Conservation (phyloP, 2,329 filamentous ascomycete genomes). For the Phaeomoniella chlamydospora region DNA sequence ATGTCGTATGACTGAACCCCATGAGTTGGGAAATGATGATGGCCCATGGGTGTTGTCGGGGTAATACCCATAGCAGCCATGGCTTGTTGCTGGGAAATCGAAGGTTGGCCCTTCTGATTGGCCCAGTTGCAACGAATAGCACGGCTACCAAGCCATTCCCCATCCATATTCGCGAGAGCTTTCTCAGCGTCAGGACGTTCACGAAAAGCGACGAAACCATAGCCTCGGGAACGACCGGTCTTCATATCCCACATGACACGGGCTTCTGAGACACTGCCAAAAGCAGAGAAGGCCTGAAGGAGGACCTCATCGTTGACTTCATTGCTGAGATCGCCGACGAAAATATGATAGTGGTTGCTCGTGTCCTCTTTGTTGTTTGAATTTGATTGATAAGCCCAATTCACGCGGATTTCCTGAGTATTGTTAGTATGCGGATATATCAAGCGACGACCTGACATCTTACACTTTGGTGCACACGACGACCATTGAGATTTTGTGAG, state of each 20-base stretch:
- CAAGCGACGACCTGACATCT: conserved; percentile 17
- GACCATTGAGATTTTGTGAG: conserved; percentile 92
- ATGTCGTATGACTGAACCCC: conserved; percentile 96
- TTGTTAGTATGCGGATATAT: neutral
- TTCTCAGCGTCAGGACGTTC: conserved; percentile 91
- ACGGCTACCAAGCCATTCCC: conserved; percentile 95
- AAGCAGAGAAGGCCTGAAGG: conserved; percentile 85
- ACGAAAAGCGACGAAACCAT: conserved; percentile 94
- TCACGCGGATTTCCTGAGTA: conserved; percentile 84
- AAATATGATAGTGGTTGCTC: conserved; percentile 96
- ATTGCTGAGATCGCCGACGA: conserved; percentile 93
- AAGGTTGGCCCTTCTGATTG: conserved; percentile 99
- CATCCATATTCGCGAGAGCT: conserved; percentile 93
- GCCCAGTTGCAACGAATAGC: conserved; percentile 99
- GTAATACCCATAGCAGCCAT: conserved; percentile 98
- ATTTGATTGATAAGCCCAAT: conserved; percentile 99
- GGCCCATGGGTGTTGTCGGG: conserved; percentile 86
- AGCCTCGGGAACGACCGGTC: conserved; percentile 90
- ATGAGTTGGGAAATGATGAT: conserved; percentile 95
- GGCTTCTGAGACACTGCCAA: conserved; percentile 89
- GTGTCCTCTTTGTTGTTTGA: conserved; percentile 91
- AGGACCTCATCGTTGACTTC: conserved; percentile 97
- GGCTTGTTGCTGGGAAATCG: conserved; percentile 91
- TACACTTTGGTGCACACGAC: conserved; percentile 90
- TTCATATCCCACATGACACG: conserved; percentile 99